Percentiles rank a stretch among this genome's conserved stretches.
phyloP scores from a whole-genome alignment of 1,139 yeast species.

The Trichomonascaceae sp. region DNA sequence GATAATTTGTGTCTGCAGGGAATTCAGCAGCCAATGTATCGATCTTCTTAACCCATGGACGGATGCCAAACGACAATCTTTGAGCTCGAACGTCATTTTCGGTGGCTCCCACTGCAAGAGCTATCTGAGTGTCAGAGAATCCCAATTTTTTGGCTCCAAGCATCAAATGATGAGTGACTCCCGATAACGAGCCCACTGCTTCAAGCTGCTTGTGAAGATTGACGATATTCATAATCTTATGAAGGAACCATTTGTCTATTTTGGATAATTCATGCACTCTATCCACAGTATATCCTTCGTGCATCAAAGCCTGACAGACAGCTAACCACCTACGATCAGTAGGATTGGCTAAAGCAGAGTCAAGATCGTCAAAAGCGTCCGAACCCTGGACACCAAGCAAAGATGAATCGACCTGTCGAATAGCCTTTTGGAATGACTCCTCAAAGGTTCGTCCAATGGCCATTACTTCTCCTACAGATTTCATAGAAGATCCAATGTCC shows the following conservation, averaged over 20 bases:
- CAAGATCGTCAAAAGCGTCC: constrained; percentile 70
- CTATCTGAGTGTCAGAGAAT: constrained; percentile 92
- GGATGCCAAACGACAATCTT: constrained; percentile 70
- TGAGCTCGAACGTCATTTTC: constrained; percentile 77
- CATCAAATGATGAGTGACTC: constrained; percentile 62
- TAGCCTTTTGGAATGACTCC: constrained; percentile 96
- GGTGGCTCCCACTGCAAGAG: constrained; percentile 56
- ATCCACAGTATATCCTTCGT: constrained; percentile 86
- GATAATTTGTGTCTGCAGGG: constrained; percentile 94
- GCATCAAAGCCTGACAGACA: constrained; percentile 90
- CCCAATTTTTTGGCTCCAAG: constrained; percentile 86
- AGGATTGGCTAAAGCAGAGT: constrained; percentile 76
- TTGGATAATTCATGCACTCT: constrained; percentile 83
- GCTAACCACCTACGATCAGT: constrained; percentile 98
- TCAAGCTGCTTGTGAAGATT: constrained; percentile 80
- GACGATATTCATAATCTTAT: constrained; percentile 87
- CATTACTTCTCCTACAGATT: constrained; percentile 99
- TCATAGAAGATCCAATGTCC: constrained; percentile 93
- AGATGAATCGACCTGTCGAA: constrained; percentile 93
- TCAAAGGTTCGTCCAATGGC: constrained; percentile 97
- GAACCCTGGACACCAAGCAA: constrained; percentile 84
- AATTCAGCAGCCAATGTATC: constrained; percentile 98
- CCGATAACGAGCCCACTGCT: constrained; percentile 49
- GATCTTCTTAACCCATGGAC: constrained; percentile 92
- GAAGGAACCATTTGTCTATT: constrained; percentile 93